phyloP scores from a whole-genome alignment of 2,329 filamentous ascomycete genomes.

The Thermoascus crustaceus region DNA sequence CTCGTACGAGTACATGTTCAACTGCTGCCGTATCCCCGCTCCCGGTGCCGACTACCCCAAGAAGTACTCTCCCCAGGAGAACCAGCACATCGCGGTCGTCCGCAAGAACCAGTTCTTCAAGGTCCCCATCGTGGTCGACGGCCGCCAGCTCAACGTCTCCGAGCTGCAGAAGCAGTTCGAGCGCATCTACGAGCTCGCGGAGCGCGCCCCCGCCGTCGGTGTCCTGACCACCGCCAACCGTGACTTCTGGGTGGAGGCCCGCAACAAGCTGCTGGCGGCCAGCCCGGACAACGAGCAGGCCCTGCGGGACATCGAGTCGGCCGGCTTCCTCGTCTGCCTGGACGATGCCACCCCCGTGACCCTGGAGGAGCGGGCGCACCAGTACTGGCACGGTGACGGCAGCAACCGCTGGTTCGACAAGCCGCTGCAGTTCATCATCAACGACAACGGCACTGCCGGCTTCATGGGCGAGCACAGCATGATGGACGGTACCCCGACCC shows the following conservation, averaged over 20 bases:
- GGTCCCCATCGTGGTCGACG: constrained; percentile 69
- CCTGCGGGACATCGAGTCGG: constrained; percentile 74
- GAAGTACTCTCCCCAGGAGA: constrained; percentile 65
- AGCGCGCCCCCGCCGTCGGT: constrained; percentile 67
- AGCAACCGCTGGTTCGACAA: constrained; percentile 97
- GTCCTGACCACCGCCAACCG: constrained; percentile 85
- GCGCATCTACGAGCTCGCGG: constrained; percentile 70
- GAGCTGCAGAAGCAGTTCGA: constrained; percentile 89
- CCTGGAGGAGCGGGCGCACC: constrained; percentile 85
- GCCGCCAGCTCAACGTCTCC: constrained; percentile 75
- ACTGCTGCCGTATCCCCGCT: constrained; percentile 75
- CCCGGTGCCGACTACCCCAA: constrained; percentile 72
- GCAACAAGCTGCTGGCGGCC: constrained; percentile 65
- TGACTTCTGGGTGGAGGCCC: constrained; percentile 83
- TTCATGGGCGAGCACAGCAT: constrained; percentile 99
- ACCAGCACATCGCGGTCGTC: constrained; percentile 82
- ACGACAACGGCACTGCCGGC: constrained; percentile 93
- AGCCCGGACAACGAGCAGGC: constrained; percentile 69
- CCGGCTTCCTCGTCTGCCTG: constrained; percentile 85
- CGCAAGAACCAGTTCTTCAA: constrained; percentile 99
- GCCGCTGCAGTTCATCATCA: constrained; percentile 94
- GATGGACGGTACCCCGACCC: constrained; percentile 99
- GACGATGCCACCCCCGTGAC: constrained; percentile 89
- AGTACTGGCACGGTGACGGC: constrained; percentile 98
- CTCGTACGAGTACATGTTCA: constrained; percentile 99